Conservation (phyloP, 768 basidiomycete genomes). For the Termitomyces eurrhizus region DNA sequence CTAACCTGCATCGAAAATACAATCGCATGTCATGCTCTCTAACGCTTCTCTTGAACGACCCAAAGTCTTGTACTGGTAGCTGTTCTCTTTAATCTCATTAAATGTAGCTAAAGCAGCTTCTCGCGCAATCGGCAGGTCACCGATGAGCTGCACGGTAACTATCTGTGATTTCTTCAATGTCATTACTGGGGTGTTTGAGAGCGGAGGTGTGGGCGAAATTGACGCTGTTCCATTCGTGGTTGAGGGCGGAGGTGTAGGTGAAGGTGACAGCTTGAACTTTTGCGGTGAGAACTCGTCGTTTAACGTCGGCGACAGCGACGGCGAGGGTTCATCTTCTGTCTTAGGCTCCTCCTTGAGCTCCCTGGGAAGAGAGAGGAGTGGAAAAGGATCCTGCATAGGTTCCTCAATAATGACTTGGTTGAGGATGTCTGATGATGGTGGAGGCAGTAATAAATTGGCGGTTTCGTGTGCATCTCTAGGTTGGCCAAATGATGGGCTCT, state of each 20-base stretch:
- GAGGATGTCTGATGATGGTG: conserved; percentile 23
- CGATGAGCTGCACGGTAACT: conserved; percentile 62
- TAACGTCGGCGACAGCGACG: conserved; percentile 34
- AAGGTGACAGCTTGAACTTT: conserved; percentile 32
- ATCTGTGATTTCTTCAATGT: conserved; percentile 31
- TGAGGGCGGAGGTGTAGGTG: conserved; percentile 30
- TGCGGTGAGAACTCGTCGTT: conserved; percentile 28
- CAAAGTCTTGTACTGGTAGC: conserved; percentile 82
- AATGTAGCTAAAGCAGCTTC: conserved; percentile 71
- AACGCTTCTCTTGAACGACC: conserved; percentile 85
- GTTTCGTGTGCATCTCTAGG: conserved; percentile 8
- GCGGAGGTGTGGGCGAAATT: conserved; percentile 38
- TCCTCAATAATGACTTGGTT: conserved; percentile 13
- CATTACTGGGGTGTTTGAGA: conserved; percentile 22
- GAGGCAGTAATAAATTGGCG: conserved; percentile 16
- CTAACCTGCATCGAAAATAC: conserved; percentile 78
- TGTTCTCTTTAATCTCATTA: conserved; percentile 67
- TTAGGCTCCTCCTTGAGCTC: conserved; percentile 30
- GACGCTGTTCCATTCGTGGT: conserved; percentile 30
- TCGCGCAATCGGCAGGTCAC: conserved; percentile 74
- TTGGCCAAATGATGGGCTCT: conserved; percentile 19
- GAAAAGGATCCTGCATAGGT: conserved; percentile 23
- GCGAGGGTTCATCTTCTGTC: conserved; percentile 23
- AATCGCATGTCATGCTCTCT: conserved; percentile 97
- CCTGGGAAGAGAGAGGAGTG: conserved; percentile 24